phyloP scores from a whole-genome alignment of 176 grass and related monocot species.

The Zizania latifolia region DNA sequence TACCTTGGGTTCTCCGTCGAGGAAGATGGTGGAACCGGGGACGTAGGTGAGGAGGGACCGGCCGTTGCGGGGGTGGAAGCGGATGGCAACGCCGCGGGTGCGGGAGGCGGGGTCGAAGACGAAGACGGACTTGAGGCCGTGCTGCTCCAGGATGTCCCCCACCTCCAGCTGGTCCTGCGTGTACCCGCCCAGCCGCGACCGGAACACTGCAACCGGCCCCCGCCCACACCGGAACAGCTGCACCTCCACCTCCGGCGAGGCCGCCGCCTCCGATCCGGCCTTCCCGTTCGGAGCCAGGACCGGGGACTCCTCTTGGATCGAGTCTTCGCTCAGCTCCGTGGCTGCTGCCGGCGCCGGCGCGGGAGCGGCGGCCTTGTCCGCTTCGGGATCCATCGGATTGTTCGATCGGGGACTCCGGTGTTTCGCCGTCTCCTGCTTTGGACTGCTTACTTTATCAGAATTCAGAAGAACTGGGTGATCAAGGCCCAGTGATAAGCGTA shows the following conservation, averaged over 20 bases:
- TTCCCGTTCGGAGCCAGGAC: slow-evolving; percentile 26
- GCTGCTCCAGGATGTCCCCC: slow-evolving; percentile 78
- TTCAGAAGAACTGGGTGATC: neutral
- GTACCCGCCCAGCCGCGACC: slow-evolving; percentile 61
- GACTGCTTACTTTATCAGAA: neutral
- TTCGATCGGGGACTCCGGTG: slow-evolving; percentile 15
- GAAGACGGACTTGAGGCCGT: slow-evolving; percentile 77
- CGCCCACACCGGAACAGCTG: slow-evolving; percentile 59
- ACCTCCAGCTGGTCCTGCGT: slow-evolving; percentile 89
- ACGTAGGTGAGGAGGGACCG: slow-evolving; percentile 74
- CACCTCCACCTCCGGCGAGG: slow-evolving; percentile 68
- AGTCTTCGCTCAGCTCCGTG: slow-evolving; percentile 15
- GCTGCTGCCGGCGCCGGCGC: neutral
- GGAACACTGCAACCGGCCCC: slow-evolving; percentile 67
- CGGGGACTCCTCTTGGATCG: slow-evolving; percentile 34
- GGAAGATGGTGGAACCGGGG: slow-evolving; percentile 45
- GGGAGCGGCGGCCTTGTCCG: neutral
- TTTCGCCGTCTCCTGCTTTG: neutral
- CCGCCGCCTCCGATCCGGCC: slow-evolving; percentile 39
- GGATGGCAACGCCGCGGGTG: slow-evolving; percentile 63
- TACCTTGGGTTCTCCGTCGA: slow-evolving; percentile 97
- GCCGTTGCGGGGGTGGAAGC: slow-evolving; percentile 74
- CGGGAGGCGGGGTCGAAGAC: slow-evolving; percentile 53
- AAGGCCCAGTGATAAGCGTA: neutral
- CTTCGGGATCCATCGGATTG: slow-evolving; percentile 28